Evolutionary conservation across 2,329 filamentous ascomycete species (phyloP).

Genomic region (Furcasterigmium sp.): DNA sequence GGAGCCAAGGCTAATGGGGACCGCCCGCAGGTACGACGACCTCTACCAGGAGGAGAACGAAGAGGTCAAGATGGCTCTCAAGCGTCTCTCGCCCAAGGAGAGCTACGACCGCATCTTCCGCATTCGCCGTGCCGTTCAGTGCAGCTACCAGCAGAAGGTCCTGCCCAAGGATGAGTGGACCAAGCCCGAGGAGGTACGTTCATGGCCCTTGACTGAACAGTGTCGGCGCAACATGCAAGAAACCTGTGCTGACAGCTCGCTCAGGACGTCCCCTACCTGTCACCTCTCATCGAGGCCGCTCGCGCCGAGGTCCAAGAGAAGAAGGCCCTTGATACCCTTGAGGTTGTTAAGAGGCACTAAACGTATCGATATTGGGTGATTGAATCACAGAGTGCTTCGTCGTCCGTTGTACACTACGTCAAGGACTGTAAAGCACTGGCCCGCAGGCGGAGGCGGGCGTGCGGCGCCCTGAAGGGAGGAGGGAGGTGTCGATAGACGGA

Average conservation of each 20-base stretch:
- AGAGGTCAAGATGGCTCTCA: conserved; percentile 77
- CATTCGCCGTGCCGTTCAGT: conserved; percentile 89
- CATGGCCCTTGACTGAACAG: background rate
- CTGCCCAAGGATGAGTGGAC: conserved; percentile 59
- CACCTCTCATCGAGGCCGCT: conserved; percentile 46
- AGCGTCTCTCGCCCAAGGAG: conserved; percentile 84
- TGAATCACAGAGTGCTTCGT: background rate
- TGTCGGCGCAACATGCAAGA: background rate
- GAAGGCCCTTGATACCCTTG: conserved; percentile 44
- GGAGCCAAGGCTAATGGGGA: background rate
- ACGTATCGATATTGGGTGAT: no score
- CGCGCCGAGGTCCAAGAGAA: conserved; percentile 45
- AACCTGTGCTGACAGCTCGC: conserved; percentile 8
- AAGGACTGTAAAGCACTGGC: background rate
- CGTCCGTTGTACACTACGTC: background rate
- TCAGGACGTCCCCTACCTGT: conserved; percentile 50
- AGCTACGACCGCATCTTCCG: conserved; percentile 97
- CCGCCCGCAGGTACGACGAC: conserved; percentile 72
- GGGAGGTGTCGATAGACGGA: conserved; percentile 4
- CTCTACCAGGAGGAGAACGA: conserved; percentile 91
- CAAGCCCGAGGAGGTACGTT: conserved; percentile 46
- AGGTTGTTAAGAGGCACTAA: conserved; percentile 38
- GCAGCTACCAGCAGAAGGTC: conserved; percentile 58
- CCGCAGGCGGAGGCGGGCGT: background rate
- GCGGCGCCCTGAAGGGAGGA: conserved; percentile 1